Evolutionary conservation across 2,329 filamentous ascomycete species (phyloP).

Genomic region (Tolypocladium tropicale): DNA sequence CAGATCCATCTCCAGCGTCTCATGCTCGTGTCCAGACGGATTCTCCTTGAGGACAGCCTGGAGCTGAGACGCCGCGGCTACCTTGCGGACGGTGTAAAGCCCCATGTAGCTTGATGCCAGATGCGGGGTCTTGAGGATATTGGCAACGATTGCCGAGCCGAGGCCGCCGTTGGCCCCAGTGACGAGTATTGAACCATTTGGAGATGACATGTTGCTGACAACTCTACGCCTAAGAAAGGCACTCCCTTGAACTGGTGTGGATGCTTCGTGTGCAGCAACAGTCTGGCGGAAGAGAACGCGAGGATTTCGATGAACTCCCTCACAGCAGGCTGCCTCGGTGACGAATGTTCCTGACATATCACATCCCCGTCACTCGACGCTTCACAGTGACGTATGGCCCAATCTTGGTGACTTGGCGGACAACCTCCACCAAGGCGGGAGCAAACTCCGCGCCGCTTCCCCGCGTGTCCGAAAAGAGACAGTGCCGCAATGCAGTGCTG

Average conservation of each 20-base stretch:
- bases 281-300: constrained; percentile 33
- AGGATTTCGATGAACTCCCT: too few relatives aligned
- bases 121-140: constrained; percentile 16
- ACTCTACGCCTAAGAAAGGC: neutral
- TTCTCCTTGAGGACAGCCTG: constrained; percentile 12
- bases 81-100: constrained; percentile 25
- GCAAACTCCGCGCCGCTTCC: neutral
- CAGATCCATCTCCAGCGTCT: constrained; percentile 22
- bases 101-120: constrained; percentile 21
- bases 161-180: constrained; percentile 30
- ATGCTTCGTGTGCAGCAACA: neutral
- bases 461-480: neutral
- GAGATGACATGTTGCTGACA: constrained; percentile 1
- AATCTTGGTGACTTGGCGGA: neutral
- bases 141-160: constrained; percentile 20
- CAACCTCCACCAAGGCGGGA: neutral
- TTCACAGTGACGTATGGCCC: neutral
- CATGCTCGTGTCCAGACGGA: constrained; percentile 15
- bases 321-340: neutral
- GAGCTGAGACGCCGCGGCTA: constrained; percentile 17
- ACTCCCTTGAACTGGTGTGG: neutral
- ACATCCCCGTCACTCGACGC: neutral
- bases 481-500: neutral
- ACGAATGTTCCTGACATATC: neutral
- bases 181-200: constrained; percentile 21